Percentiles rank a stretch among this genome's conserved stretches.
Evolutionary conservation across 352 stramenopile genomes (phyloP).

Genomic region (Phytophthora colocasiae): DNA sequence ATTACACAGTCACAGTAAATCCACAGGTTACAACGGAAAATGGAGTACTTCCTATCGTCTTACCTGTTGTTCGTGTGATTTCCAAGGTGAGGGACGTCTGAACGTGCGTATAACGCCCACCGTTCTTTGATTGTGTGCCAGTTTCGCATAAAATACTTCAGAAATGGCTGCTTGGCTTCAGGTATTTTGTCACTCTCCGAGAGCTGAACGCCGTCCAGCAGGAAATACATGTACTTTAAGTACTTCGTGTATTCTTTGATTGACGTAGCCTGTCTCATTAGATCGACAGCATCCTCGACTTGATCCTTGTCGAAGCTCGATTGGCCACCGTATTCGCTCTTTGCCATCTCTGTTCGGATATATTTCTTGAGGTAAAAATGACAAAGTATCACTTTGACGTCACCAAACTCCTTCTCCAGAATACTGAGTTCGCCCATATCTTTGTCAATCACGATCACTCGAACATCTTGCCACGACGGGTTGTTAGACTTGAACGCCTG

Average conservation of each 20-base stretch:
- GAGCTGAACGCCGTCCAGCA: background rate
- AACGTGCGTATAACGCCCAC: constrained; percentile 9
- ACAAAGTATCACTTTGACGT: background rate
- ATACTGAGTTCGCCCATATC: too few relatives aligned
- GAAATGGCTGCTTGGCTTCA: background rate
- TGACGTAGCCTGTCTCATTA: too few relatives aligned
- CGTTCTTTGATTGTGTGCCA: constrained; percentile 1
- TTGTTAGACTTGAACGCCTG: too few relatives aligned
- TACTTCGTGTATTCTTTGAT: constrained; percentile 3
- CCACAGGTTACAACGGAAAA: background rate
- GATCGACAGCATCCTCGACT: constrained; percentile 1
- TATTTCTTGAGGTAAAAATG: too few relatives aligned
- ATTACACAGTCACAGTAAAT: background rate
- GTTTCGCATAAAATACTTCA: constrained; percentile 1
- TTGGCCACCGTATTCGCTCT: background rate
- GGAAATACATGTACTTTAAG: constrained; percentile 5
- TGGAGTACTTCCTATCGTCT: background rate
- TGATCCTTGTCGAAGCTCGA: background rate
- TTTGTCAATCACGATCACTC: too few relatives aligned
- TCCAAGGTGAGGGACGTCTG: constrained; percentile 4
- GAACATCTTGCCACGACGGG: too few relatives aligned
- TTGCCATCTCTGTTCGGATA: background rate
- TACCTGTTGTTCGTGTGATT: constrained; percentile 18
- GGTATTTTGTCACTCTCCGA: background rate
- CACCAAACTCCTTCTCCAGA: background rate